phyloP scores from a whole-genome alignment of 1,284 basidiomycete genomes.

The Malassezia nana region DNA sequence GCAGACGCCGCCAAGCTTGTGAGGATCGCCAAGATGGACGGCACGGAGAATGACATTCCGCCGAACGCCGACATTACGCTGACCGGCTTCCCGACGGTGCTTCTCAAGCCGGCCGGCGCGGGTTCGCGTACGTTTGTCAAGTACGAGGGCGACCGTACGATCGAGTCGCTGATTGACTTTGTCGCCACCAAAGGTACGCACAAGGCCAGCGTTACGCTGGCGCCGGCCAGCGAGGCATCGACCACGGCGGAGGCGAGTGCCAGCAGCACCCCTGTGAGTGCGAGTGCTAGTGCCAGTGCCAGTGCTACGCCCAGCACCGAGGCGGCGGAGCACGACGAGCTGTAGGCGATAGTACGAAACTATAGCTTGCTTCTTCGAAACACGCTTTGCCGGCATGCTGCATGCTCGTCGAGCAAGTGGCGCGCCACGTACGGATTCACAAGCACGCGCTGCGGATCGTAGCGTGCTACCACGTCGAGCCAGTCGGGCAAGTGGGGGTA shows the following conservation, averaged over 20 bases:
- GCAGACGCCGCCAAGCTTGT: conserved; percentile 65
- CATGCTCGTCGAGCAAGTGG: conserved; percentile 52
- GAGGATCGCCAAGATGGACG: conserved; percentile 80
- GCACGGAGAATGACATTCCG: conserved; percentile 91
- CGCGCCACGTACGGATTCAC: conserved; percentile 53
- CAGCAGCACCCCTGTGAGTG: too few species aligned
- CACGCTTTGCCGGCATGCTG: conserved; percentile 1
- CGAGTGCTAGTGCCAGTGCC: too few species aligned
- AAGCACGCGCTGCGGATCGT: conserved; percentile 73
- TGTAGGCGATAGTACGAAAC: not conserved
- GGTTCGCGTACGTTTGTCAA: conserved; percentile 65
- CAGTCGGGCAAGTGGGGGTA: conserved; percentile 83
- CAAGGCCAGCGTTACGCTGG: conserved; percentile 29
- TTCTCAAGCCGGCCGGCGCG: conserved; percentile 85
- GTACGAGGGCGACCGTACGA: conserved; percentile 45
- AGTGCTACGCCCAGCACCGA: not conserved
- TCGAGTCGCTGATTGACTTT: conserved; percentile 45
- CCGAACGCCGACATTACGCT: conserved; percentile 67
- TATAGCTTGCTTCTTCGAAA: conserved; percentile 12
- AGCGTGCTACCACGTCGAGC: conserved; percentile 58
- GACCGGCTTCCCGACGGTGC: conserved; percentile 82
- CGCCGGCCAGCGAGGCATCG: not conserved
- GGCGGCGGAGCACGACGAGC: conserved; percentile 2
- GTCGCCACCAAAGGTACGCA: conserved; percentile 41
- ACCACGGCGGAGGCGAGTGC: not conserved